Conservation (phyloP, 768 basidiomycete genomes). For the Crassisporium funariophilum region DNA sequence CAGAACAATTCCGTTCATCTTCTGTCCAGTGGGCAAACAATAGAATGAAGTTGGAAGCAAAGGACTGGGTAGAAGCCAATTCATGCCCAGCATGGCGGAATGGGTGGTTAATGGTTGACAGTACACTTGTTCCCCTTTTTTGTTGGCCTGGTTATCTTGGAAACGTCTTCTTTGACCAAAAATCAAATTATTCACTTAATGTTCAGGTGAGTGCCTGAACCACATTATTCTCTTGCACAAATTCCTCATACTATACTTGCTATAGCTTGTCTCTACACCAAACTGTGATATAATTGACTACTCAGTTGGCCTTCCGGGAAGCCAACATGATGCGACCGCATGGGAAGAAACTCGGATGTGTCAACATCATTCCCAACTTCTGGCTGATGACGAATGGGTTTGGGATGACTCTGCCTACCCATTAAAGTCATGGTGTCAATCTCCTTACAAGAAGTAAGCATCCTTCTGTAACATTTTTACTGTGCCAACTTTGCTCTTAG, state of each 20-base stretch:
- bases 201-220: conserved; percentile 32
- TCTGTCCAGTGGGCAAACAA: conserved; percentile 21
- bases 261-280: conserved; percentile 27
- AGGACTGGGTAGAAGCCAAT: conserved; percentile 35
- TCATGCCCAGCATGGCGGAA: conserved; percentile 35
- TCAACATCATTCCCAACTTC: conserved; percentile 22
- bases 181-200: conserved; percentile 40
- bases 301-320: conserved; percentile 33
- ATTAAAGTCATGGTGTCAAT: conserved; percentile 13
- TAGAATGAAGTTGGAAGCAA: conserved; percentile 38
- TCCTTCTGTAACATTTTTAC: background rate
- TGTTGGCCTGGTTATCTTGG: conserved; percentile 33
- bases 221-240: no score
- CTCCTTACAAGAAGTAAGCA: conserved; percentile 20
- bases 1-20: conserved; percentile 19
- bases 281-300: conserved; percentile 38
- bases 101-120: conserved; percentile 40
- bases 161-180: conserved; percentile 39
- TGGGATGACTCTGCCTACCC: conserved; percentile 45
- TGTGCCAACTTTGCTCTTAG: conserved; percentile 8
- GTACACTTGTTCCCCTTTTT: conserved; percentile 37
- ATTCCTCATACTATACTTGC: no score
- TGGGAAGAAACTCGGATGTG: conserved; percentile 25
- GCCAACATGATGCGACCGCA: conserved; percentile 37
- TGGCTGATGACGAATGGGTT: conserved; percentile 29